These are phyloP conservation scores for Rutidosis leptorrhynchoides DNA, from an alignment of 129 eudicot species.

Conservation along the genomic window DNA sequence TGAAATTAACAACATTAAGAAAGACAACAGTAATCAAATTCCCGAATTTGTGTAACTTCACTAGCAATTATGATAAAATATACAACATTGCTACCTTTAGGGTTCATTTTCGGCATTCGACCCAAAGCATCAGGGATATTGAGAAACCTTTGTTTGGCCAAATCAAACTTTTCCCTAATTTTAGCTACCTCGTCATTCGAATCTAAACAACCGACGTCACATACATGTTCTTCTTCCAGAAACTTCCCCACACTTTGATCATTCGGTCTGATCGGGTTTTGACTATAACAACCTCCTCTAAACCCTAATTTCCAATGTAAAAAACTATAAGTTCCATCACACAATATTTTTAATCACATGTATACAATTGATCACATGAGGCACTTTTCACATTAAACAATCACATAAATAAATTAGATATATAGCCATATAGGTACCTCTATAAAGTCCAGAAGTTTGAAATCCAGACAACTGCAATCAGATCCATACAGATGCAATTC, in stretches of 20 bases:
- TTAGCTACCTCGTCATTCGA: slow-evolving; percentile 51
- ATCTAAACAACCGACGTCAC: slow-evolving; percentile 21
- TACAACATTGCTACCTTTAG: slow-evolving; percentile 51
- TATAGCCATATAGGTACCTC: slow-evolving; percentile 23
- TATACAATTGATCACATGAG: background rate
- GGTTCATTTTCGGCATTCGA: slow-evolving; percentile 82
- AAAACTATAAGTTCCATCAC: slow-evolving; percentile 9
- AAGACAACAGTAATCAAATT: slow-evolving; percentile 12
- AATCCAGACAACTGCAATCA: slow-evolving; percentile 34
- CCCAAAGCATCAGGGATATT: slow-evolving; percentile 64
- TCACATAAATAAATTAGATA: background rate
- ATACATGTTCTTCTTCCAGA: slow-evolving; percentile 35
- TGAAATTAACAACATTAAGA: slow-evolving; percentile 27
- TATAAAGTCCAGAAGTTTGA: slow-evolving; percentile 22
- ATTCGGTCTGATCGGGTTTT: slow-evolving; percentile 28
- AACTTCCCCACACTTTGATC: slow-evolving; percentile 37
- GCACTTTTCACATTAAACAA: background rate
- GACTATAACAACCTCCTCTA: slow-evolving; percentile 39
- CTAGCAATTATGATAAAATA: background rate
- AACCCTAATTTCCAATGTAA: slow-evolving; percentile 29
- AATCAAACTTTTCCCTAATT: slow-evolving; percentile 55
- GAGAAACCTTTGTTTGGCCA: slow-evolving; percentile 64
- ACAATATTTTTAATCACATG: background rate
- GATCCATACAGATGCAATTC: slow-evolving; percentile 23
- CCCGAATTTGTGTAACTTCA: slow-evolving; percentile 5